Conservation (phyloP, 148 eudicot genomes). For the Fagopyrum homotropicum region DNA sequence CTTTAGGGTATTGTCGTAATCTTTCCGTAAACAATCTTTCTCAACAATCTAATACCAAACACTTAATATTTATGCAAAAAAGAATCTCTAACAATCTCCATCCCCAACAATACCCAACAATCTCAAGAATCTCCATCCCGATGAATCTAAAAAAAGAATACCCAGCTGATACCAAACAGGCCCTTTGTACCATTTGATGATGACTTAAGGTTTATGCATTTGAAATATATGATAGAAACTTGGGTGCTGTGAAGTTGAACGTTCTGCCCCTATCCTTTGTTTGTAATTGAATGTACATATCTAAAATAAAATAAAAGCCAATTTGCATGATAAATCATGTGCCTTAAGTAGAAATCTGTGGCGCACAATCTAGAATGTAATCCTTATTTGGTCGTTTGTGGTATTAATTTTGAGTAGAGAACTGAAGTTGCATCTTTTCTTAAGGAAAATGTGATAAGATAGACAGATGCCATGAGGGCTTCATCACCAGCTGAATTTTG, state of each 20-base stretch:
- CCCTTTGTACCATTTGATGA: too few species aligned
- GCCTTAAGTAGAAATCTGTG: background rate
- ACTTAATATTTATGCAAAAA: too few species aligned
- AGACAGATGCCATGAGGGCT: constrained; percentile 10
- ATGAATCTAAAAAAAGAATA: too few species aligned
- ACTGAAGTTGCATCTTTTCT: background rate
- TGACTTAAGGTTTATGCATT: too few species aligned
- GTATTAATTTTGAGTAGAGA: background rate
- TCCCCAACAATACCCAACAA: too few species aligned
- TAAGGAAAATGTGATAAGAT: background rate
- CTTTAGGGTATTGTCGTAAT: too few species aligned
- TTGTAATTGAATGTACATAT: background rate
- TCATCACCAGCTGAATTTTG: constrained; percentile 1
- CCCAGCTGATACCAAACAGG: too few species aligned
- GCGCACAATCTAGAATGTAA: background rate
- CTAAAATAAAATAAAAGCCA: background rate
- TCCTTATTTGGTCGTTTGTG: background rate
- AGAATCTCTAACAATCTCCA: too few species aligned
- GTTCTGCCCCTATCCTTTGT: background rate
- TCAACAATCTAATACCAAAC: too few species aligned
- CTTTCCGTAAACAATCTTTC: too few species aligned
- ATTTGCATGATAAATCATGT: background rate
- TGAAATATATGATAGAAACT: background rate
- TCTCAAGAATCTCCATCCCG: too few species aligned
- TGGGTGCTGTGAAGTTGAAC: background rate